Percentiles rank a stretch among this genome's conserved stretches.
These are phyloP conservation scores for Podospora australis DNA, from an alignment of 495 filamentous ascomycete genomes.

Conservation along the genomic window DNA sequence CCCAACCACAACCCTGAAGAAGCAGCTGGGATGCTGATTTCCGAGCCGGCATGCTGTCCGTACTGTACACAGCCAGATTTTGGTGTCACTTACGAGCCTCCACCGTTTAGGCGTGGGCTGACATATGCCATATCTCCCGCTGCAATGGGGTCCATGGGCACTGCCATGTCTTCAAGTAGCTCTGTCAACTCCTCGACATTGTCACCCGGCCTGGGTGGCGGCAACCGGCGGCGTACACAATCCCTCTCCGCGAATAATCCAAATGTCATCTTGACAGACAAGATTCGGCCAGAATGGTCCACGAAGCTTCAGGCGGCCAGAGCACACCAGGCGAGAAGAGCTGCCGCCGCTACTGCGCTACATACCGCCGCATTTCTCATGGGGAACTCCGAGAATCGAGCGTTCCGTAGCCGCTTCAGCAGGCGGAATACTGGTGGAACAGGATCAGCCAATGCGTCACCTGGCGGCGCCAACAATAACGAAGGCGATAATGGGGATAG, in stretches of 20 bases:
- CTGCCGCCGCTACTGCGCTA: conserved; percentile 88
- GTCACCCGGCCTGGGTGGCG: conserved; percentile 28
- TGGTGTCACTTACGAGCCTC: conserved; percentile 84
- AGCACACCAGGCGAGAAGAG: conserved; percentile 73
- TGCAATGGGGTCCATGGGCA: conserved; percentile 41
- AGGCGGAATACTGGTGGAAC: conserved; percentile 40
- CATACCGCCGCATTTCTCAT: conserved; percentile 95
- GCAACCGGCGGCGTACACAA: conserved; percentile 57
- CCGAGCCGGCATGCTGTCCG: conserved; percentile 87
- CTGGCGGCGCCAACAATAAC: conserved; percentile 22
- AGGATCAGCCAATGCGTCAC: conserved; percentile 23
- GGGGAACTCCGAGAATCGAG: conserved; percentile 49
- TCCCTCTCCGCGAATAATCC: conserved; percentile 77
- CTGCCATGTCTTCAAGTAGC: conserved; percentile 61
- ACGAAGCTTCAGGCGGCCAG: conserved; percentile 81
- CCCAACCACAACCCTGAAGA: conserved; percentile 36
- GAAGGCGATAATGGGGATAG: conserved; percentile 28
- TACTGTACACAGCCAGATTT: conserved; percentile 95
- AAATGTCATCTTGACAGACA: conserved; percentile 84
- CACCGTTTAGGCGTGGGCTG: conserved; percentile 80
- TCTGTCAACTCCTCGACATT: conserved; percentile 44
- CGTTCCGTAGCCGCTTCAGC: conserved; percentile 41
- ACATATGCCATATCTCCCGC: conserved; percentile 51
- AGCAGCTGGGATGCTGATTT: conserved; percentile 67
- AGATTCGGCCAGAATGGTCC: conserved; percentile 88